Conservation (phyloP, 1,139 yeast species). For the Yamadazyma dushanensis region DNA sequence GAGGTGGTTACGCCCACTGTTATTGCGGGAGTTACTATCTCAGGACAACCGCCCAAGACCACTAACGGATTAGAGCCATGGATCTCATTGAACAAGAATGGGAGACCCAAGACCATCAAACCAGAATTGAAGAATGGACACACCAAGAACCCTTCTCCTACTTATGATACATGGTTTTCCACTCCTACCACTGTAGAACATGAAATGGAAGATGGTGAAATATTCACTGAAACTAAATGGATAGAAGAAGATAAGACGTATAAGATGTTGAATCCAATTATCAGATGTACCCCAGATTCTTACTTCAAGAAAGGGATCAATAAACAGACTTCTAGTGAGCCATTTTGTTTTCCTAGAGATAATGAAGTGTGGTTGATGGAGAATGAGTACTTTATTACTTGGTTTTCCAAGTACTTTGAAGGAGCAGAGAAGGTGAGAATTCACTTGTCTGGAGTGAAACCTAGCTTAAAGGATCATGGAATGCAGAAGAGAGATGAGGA, state of each 20-base stretch:
- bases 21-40: slow-evolving; percentile 77
- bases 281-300: slow-evolving; percentile 80
- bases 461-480: slow-evolving; percentile 55
- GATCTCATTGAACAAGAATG: slow-evolving; percentile 75
- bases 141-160: slow-evolving; percentile 66
- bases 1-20: slow-evolving; percentile 82
- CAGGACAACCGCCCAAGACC: slow-evolving; percentile 66
- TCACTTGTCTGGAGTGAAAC: slow-evolving; percentile 67
- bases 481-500: slow-evolving; percentile 33
- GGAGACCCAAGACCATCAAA: slow-evolving; percentile 74
- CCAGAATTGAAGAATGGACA: slow-evolving; percentile 75
- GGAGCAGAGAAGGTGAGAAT: slow-evolving; percentile 60
- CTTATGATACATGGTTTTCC: slow-evolving; percentile 75
- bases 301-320: slow-evolving; percentile 67
- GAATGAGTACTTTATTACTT: slow-evolving; percentile 69
- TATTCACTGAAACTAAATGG: slow-evolving; percentile 52
- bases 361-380: slow-evolving; percentile 55
- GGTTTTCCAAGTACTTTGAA: slow-evolving; percentile 69
- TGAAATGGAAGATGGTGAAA: slow-evolving; percentile 61
- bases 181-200: slow-evolving; percentile 71
- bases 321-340: slow-evolving; percentile 58
- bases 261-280: slow-evolving; percentile 68
- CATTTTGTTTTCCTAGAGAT: slow-evolving; percentile 81
- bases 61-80: slow-evolving; percentile 77
- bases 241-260: slow-evolving; percentile 70